Conservation (phyloP, 2,329 filamentous ascomycete genomes). For the Aspergillus fischeri region DNA sequence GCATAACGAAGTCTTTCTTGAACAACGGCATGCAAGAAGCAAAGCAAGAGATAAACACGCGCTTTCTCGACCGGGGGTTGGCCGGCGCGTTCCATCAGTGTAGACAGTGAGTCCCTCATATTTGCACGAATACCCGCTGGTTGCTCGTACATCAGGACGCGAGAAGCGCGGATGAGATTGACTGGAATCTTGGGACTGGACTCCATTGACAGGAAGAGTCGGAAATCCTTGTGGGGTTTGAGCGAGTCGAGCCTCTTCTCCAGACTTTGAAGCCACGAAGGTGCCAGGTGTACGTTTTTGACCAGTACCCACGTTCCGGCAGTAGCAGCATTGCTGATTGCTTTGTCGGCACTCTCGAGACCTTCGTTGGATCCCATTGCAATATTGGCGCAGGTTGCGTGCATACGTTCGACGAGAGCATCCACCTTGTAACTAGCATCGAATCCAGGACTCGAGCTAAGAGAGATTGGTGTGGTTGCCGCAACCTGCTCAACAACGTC, state of each 20-base stretch:
- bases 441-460: conserved; percentile 93
- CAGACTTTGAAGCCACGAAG: conserved; percentile 92
- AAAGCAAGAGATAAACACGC: conserved; percentile 83
- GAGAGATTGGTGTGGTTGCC: conserved; percentile 77
- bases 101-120: conserved; percentile 95
- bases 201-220: conserved; percentile 97
- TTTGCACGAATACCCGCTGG: conserved; percentile 94
- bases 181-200: conserved; percentile 94
- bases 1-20: conserved; percentile 94
- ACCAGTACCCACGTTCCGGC: conserved; percentile 93
- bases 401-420: conserved; percentile 78
- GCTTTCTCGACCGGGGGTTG: conserved; percentile 88
- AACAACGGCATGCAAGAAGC: conserved; percentile 91
- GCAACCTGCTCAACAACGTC: conserved; percentile 80
- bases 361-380: conserved; percentile 99
- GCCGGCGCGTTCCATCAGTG: conserved; percentile 67
- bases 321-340: conserved; percentile 86
- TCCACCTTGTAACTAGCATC: conserved; percentile 99
- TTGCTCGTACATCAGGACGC: conserved; percentile 96
- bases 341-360: conserved; percentile 87
- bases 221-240: conserved; percentile 88
- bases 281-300: conserved; percentile 97
- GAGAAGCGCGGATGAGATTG: conserved; percentile 86
- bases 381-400: conserved; percentile 86
- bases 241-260: conserved; percentile 96